phyloP scores from a whole-genome alignment of 805 yeast species.

The Candida ponderosae region DNA sequence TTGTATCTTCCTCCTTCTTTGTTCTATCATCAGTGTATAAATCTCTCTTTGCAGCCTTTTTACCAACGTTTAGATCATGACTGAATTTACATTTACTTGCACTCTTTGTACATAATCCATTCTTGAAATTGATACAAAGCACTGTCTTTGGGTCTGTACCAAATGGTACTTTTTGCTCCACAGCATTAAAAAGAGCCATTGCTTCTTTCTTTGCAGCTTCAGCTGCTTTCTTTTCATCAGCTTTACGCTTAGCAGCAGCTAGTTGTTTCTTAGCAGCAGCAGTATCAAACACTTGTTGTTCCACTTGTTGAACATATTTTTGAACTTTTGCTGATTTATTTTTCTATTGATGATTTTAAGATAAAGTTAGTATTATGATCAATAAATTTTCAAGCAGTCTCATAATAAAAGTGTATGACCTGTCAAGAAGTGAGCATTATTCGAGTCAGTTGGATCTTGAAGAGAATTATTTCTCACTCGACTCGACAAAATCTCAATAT shows the following conservation, averaged over 20 bases:
- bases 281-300: slow-evolving; percentile 45
- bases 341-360: slow-evolving; percentile 43
- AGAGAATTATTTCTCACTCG: too few relatives aligned
- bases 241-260: slow-evolving; percentile 60
- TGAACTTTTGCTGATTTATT: slow-evolving; percentile 92
- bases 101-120: slow-evolving; percentile 79
- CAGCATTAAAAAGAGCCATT: slow-evolving; percentile 57
- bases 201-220: slow-evolving; percentile 89
- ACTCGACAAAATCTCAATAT: too few relatives aligned
- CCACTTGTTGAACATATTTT: slow-evolving; percentile 59
- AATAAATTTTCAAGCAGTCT: too few relatives aligned
- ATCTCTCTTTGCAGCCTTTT: slow-evolving; percentile 86
- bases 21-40: slow-evolving; percentile 81
- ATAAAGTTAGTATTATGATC: neutral
- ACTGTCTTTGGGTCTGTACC: slow-evolving; percentile 97
- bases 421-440: too few relatives aligned
- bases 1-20: slow-evolving; percentile 69
- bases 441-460: too few relatives aligned
- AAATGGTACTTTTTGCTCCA: slow-evolving; percentile 85
- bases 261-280: slow-evolving; percentile 60
- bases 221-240: slow-evolving; percentile 82
- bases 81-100: slow-evolving; percentile 77
- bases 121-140: slow-evolving; percentile 82
- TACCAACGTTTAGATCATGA: slow-evolving; percentile 78
- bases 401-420: too few relatives aligned